Evolutionary conservation across 2,329 filamentous ascomycete species (phyloP), one percentile per base, ranked within the genome.

Genomic region (Phialocephala subalpina): DNA sequence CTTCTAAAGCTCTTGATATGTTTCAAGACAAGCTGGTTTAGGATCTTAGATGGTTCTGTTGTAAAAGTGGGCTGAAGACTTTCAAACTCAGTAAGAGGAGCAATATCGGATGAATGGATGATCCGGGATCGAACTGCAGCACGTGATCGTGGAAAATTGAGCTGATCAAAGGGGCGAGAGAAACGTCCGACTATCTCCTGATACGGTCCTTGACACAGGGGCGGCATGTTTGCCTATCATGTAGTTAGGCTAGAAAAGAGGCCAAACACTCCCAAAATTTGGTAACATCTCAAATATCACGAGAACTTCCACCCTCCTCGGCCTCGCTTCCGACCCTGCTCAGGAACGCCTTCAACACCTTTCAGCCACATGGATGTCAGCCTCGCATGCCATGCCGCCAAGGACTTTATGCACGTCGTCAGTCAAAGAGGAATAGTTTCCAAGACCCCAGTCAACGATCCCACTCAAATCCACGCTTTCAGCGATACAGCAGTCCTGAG

Each of bases 371-470:
- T 3, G 38, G 20, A 57, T 3, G 55, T 22, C 35, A 57, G 29
- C 55, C 55, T 57, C n/a, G 33, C 55, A 57, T 25, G 16, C 35
- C 36, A 22, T n/a, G 58, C 38, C 40, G 20, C 16, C 40, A n/a
- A 49, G 36, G 38, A 20, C 36, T n/a, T 27, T 59, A 60, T 63
- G 61, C 61, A 63, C 61, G 33, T 63, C 61, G 61, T 58, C 40
- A 42, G 16, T 45, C n/a, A 53, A 35, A 52, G n/a, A 29, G 55
- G 61, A 33, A 58, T 25, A 58, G 59, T 33, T 33, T 33, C 29
- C 29, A 33, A 33, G 29, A 33, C 59, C 7, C 47, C 25, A 2
- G 25, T 22, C 45, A 25, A 18, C n/a, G 45, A 11, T 22, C 45
- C 45, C 45, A n/a, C n/a, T 33, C 27, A 38, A 12, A 25, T 38